Conservation (phyloP, 169 alveolate species). For the Plasmodium malariae region DNA sequence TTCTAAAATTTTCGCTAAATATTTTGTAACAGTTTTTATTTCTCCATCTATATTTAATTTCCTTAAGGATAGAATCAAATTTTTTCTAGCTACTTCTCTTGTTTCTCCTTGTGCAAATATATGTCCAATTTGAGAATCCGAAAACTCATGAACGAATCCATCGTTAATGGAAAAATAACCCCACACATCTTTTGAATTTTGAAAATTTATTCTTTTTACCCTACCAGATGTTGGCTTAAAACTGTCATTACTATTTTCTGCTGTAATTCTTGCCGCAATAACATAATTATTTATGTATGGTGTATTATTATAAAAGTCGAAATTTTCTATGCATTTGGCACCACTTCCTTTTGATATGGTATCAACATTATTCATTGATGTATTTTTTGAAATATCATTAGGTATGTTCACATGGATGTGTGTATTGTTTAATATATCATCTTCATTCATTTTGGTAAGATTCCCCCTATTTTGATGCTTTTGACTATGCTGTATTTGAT, state of each 20-base stretch:
- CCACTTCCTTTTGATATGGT: conserved; percentile 32
- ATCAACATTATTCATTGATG: too few species aligned
- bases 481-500: too few species aligned
- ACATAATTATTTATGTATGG: conserved; percentile 79
- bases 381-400: conserved; percentile 7
- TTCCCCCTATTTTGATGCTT: too few species aligned
- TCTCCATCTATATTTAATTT: conserved; percentile 87
- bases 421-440: neutral
- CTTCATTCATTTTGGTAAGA: neutral
- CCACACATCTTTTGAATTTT: conserved; percentile 86
- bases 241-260: conserved; percentile 91
- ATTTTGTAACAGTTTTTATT: conserved; percentile 84
- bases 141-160: conserved; percentile 90
- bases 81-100: conserved; percentile 85
- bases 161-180: conserved; percentile 88
- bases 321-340: conserved; percentile 29
- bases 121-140: conserved; percentile 94
- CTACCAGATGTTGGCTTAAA: conserved; percentile 91
- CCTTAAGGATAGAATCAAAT: conserved; percentile 83
- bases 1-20: conserved; percentile 83
- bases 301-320: conserved; percentile 72
- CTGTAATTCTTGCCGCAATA: conserved; percentile 90
- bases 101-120: conserved; percentile 88
- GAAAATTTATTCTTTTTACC: conserved; percentile 79
- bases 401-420: neutral